phyloP scores from a whole-genome alignment of 306 rosid species.

The Lathyrus aphaca region DNA sequence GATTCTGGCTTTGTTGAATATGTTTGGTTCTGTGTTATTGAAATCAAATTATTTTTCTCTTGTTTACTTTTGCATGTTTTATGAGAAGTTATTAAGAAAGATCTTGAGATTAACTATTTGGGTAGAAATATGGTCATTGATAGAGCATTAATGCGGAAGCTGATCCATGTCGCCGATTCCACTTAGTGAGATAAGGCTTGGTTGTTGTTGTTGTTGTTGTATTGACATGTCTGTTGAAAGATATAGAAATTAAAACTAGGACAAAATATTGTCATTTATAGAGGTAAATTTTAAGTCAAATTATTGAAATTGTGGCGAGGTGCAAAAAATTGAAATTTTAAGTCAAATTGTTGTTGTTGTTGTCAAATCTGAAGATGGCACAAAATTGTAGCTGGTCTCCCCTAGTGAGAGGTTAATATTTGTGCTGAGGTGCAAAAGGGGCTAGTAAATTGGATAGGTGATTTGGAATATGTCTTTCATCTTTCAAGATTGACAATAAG shows the following conservation, averaged over 20 bases:
- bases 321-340: too few relatives aligned
- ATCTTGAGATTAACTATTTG: too few relatives aligned
- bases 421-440: conserved; percentile 2
- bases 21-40: background rate
- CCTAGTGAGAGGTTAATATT: background rate
- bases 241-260: background rate
- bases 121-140: too few relatives aligned
- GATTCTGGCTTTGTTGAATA: background rate
- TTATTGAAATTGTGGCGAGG: too few relatives aligned
- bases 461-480: background rate
- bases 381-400: background rate
- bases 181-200: too few relatives aligned
- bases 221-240: background rate
- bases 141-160: too few relatives aligned
- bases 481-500: conserved; percentile 2
- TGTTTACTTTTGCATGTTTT: background rate
- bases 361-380: too few relatives aligned
- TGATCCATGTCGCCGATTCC: too few relatives aligned
- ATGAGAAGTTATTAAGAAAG: too few relatives aligned
- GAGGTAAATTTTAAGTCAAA: background rate
- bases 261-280: background rate
- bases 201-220: too few relatives aligned
- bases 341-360: too few relatives aligned
- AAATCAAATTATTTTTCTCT: conserved; percentile 3
- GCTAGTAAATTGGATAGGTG: background rate